A percentile compares a stretch with the other conserved stretches of the same genome.
Evolutionary conservation across 805 yeast species (phyloP).

Genomic region (Candida broadrunensis): DNA sequence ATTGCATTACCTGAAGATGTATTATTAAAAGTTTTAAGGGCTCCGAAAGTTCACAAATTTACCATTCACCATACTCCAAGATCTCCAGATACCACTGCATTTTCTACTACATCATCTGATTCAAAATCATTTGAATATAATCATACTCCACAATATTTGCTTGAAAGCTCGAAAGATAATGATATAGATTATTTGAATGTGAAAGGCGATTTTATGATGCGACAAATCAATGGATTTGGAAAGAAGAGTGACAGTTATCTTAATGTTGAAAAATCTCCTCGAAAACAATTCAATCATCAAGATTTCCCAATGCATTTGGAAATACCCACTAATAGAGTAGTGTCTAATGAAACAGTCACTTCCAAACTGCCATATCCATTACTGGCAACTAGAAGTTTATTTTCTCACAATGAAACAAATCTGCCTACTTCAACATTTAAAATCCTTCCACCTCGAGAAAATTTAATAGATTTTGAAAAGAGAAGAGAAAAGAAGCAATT

Average conservation of each 20-base stretch:
- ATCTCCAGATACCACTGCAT: slow-evolving; percentile 31
- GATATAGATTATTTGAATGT: slow-evolving; percentile 55
- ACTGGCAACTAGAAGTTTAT: not conserved
- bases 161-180: slow-evolving; percentile 41
- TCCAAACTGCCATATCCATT: not conserved
- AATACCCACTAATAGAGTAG: slow-evolving; percentile 9
- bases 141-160: slow-evolving; percentile 66
- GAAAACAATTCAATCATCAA: not conserved
- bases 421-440: not conserved
- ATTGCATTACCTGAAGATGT: slow-evolving; percentile 50
- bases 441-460: slow-evolving; percentile 20
- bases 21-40: slow-evolving; percentile 32
- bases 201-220: slow-evolving; percentile 36
- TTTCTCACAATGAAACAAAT: not conserved
- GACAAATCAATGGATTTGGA: slow-evolving; percentile 11
- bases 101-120: slow-evolving; percentile 52
- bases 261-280: not conserved
- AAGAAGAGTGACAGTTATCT: not conserved
- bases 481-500: slow-evolving; percentile 53
- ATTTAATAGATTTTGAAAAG: slow-evolving; percentile 80
- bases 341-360: slow-evolving; percentile 4
- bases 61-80: slow-evolving; percentile 30
- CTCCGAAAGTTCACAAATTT: slow-evolving; percentile 31
- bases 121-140: slow-evolving; percentile 59
- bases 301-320: slow-evolving; percentile 1